Base-by-base conservation (phyloP, 1,284 basidiomycete genomes). In the Malassezia equina region DNA sequence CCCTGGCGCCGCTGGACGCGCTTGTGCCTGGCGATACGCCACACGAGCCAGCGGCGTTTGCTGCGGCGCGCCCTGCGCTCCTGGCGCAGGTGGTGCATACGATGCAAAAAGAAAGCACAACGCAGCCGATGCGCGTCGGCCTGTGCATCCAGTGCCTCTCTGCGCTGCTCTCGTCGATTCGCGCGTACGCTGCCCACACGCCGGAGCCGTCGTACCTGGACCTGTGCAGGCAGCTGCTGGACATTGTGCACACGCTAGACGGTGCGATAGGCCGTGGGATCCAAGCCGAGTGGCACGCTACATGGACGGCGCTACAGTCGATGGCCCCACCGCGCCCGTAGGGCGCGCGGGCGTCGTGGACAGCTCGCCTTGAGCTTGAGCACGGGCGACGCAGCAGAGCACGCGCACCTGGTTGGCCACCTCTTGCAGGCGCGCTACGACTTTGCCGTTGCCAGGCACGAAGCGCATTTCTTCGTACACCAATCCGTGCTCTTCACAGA, bases 401-500 rank as follows among this genome's bases (percentile, higher is more conserved):
- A 76, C 62, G 27, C 57, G 82, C 40, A 86, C 82, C 76, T 93
- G 90, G 53, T 88, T 81, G 4, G 88, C 88, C 9, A 93, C 88
- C 46, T 81, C 79, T 67, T 78, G 81, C 50, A 93, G 78, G 7
- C 88, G 84, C n/a, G 81, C 80, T 13, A 86, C 64, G 3, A 93
- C 87, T 58, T 86, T 82, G 49, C 77, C 77, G 67, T 91, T 93
- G 33, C 91, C 93, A 49, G 85, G 78, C 0, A 87, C 75, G 70
- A 91, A 98, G 5, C 84, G 83, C 77, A 93, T 91, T 75, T 94
- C 90, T 41, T 86, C 85, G 69, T 93, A 96, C 45, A 83, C 80
- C 17, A 71, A 60, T 7, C 67, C 71, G 62, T 64, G 67, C 48
- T 58, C 41, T 25, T 64, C 60, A 19, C 88, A 86, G 66, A 86